Conservation (phyloP, 345 rosid genomes). For the Eucalyptus cladocalyx region DNA sequence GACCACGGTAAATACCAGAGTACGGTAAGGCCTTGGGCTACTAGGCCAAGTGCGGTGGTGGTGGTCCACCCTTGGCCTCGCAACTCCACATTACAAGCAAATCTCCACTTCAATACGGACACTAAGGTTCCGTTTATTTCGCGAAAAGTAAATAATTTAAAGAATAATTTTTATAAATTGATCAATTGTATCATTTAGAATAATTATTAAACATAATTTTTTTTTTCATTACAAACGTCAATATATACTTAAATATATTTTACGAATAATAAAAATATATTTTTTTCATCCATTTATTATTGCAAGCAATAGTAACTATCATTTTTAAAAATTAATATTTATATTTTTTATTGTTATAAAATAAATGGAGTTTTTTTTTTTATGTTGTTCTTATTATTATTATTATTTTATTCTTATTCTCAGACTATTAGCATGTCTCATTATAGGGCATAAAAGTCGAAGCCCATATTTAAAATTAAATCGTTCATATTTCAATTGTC, state of each 20-base stretch:
- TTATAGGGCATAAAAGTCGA: accelerated
- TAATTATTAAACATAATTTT: background rate
- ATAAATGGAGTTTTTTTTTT: background rate
- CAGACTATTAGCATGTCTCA: accelerated
- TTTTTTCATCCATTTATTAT: background rate
- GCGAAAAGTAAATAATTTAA: accelerated
- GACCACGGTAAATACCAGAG: background rate
- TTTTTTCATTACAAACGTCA: too few relatives aligned
- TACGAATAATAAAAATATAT: accelerated
- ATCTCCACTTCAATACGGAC: accelerated
- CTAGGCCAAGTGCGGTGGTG: background rate
- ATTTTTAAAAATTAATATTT: background rate
- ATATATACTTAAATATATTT: too few relatives aligned
- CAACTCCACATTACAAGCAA: background rate
- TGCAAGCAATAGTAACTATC: background rate
- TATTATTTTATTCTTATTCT: accelerated
- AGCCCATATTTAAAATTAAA: accelerated
- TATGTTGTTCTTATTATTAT: accelerated
- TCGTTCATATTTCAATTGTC: accelerated
- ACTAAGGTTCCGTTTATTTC: accelerated
- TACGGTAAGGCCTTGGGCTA: background rate
- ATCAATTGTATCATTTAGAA: background rate
- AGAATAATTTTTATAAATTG: background rate
- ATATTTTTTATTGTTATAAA: background rate
- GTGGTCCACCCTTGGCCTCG: background rate